Conservation (phyloP, 2,329 filamentous ascomycete species). For the Fusarium sp. region DNA sequence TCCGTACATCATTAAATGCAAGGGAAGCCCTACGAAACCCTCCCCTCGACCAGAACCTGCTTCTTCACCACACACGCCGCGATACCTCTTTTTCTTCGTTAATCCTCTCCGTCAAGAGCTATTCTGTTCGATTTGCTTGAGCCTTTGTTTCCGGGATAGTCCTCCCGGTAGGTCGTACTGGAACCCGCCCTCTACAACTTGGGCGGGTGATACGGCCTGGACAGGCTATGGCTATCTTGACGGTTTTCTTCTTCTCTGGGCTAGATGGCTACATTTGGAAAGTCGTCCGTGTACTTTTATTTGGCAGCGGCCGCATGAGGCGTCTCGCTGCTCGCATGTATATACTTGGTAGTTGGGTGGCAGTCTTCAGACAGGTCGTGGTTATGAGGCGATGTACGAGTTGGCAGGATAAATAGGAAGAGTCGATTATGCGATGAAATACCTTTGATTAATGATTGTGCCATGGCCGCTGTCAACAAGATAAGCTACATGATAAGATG, state of each 20-base stretch:
- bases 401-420: slow-evolving; percentile 46
- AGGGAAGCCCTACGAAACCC: slow-evolving; percentile 1
- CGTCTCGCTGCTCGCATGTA: slow-evolving; percentile 36
- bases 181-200: neutral
- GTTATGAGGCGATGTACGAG: slow-evolving; percentile 31
- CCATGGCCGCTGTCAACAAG: neutral
- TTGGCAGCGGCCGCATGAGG: slow-evolving; percentile 16
- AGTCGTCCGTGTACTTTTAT: slow-evolving; percentile 47
- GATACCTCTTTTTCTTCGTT: slow-evolving; percentile 43
- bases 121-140: slow-evolving; percentile 24
- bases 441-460: neutral
- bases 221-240: slow-evolving; percentile 30
- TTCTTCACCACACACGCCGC: slow-evolving; percentile 31
- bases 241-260: slow-evolving; percentile 43
- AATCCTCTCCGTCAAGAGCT: slow-evolving; percentile 41
- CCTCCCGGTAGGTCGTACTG: slow-evolving; percentile 7
- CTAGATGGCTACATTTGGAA: slow-evolving; percentile 46
- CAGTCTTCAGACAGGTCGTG: slow-evolving; percentile 9
- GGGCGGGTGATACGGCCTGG: slow-evolving; percentile 27
- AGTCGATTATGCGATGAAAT: slow-evolving; percentile 35
- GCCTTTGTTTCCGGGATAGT: slow-evolving; percentile 16
- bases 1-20: slow-evolving; percentile 64
- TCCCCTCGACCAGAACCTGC: slow-evolving; percentile 16
- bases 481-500: neutral
- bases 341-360: slow-evolving; percentile 40